Base-by-base conservation (phyloP, 805 yeast species). In the Kluyveromyces dobzhanskii region DNA sequence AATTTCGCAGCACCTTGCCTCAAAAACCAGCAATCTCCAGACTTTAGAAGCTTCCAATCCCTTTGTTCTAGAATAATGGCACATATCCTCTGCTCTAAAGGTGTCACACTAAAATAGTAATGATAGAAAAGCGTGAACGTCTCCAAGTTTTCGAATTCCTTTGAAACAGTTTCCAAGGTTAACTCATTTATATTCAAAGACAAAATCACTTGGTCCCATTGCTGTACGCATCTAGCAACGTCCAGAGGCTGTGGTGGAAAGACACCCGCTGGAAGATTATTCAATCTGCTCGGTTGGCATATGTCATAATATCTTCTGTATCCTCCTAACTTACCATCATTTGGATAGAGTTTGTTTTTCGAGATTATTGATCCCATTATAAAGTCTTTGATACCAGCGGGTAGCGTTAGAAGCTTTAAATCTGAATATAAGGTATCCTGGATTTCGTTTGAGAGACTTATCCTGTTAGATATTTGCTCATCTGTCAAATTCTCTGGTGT, bases 61-160 rank as follows among this genome's bases (percentile, higher is more conserved):
- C 68, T 55, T 32, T 63, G 52, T 13, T 46, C 44, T 17, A 70
- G 46, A 3, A 65, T 44, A 4, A 53, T 36, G 7, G 56, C 47
- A 4, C 71, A 65, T 27, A 66, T 55, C 13, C 55, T 53, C 40
- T 68, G 58, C 47, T 70, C 74, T 36, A 59, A 46, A 10, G 63
- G 65, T 4, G 73, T 66, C 3, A 65, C 51, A 2, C 69, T 65
- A 50, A 56, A 70, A 45, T 70, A 70, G 47, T 57, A 67, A 26
- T 69, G 70, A 45, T 63, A 69, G 42, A 70, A 69, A 35, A 70
- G 45, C 12, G 71, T 63, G 36, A 59, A 59, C 44, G 56, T 53
- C 32, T 59, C 64, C 35, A 58, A 32, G 1, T 49, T 42, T 41
- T 54, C 50, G 30, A 59, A 59, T 13, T 49, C 50, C n/a, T 50